Evolutionary conservation across 2,329 filamentous ascomycete genomes (phyloP).

Genomic region (Remersonia thermophila): DNA sequence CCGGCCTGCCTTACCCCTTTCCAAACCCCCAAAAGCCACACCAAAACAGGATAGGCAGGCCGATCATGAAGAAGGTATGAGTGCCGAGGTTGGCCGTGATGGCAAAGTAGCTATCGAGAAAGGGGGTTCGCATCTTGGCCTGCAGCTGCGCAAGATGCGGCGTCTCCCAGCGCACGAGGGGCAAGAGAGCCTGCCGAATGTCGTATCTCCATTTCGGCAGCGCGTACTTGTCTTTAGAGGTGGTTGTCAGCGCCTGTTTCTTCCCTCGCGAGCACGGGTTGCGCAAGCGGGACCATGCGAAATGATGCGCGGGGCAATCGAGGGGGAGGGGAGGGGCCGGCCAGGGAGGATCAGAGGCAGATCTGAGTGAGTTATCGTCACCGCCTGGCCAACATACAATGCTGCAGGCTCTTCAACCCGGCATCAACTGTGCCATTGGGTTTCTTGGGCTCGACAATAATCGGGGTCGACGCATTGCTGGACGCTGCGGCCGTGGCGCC

Average conservation of each 20-base stretch:
- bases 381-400: conserved; percentile 40
- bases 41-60: conserved; percentile 92
- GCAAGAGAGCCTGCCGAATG: conserved; percentile 69
- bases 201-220: conserved; percentile 83
- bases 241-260: conserved; percentile 4
- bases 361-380: not conserved
- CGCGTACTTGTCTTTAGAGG: conserved; percentile 60
- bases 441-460: conserved; percentile 10
- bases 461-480: conserved; percentile 23
- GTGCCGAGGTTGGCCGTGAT: conserved; percentile 93
- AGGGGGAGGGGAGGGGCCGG: conserved; percentile 1
- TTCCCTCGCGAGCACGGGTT: not conserved
- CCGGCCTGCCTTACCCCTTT: conserved; percentile 48
- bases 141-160: conserved; percentile 85
- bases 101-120: conserved; percentile 92
- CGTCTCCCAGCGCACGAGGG: conserved; percentile 86
- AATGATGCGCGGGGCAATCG: conserved; percentile 5
- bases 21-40: conserved; percentile 77
- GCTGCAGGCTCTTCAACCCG: conserved; percentile 67
- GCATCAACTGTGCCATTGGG: conserved; percentile 44
- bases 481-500: conserved; percentile 21
- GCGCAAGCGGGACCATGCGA: not conserved
- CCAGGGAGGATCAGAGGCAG: not conserved
- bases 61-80: conserved; percentile 97
- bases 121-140: conserved; percentile 63